These are phyloP conservation scores for Musa itinerans DNA, from an alignment of 176 grass and related monocot genomes.

Conservation along the genomic window DNA sequence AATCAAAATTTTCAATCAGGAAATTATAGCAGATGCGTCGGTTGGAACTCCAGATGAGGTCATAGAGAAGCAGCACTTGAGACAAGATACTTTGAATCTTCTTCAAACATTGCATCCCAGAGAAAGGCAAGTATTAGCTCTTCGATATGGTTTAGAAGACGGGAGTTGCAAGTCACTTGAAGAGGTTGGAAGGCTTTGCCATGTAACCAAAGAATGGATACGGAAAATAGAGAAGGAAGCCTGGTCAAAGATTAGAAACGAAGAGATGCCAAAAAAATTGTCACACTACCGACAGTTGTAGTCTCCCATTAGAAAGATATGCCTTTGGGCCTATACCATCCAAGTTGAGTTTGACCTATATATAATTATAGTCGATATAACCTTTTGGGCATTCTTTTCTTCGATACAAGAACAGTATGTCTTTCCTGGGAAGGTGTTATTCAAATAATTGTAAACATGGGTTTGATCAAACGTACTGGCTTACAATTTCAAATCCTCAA, in stretches of 20 bases:
- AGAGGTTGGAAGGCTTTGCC: slow-evolving; percentile 58
- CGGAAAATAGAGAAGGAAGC: slow-evolving; percentile 72
- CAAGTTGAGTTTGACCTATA: too few species aligned
- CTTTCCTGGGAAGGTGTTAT: too few species aligned
- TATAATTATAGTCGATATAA: too few species aligned
- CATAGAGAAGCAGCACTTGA: slow-evolving; percentile 35
- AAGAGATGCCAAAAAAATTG: slow-evolving; percentile 37
- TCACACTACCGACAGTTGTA: background rate
- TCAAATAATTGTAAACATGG: too few species aligned
- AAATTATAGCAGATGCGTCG: slow-evolving; percentile 44
- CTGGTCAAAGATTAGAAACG: slow-evolving; percentile 53
- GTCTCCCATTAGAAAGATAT: background rate
- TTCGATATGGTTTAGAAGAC: slow-evolving; percentile 55
- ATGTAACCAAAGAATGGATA: slow-evolving; percentile 71
- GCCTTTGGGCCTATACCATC: too few species aligned
- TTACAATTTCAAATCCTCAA: too few species aligned
- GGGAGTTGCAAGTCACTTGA: slow-evolving; percentile 61
- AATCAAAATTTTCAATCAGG: slow-evolving; percentile 32
- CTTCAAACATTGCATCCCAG: slow-evolving; percentile 49
- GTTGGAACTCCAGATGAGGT: slow-evolving; percentile 29
- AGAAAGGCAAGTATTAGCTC: slow-evolving; percentile 46
- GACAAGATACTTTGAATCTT: slow-evolving; percentile 45
- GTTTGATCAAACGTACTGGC: too few species aligned
- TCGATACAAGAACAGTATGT: too few species aligned
- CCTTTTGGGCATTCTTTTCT: too few species aligned